Conservation (phyloP, 2,329 filamentous ascomycete species). For the Botrytis hyacinthi region DNA sequence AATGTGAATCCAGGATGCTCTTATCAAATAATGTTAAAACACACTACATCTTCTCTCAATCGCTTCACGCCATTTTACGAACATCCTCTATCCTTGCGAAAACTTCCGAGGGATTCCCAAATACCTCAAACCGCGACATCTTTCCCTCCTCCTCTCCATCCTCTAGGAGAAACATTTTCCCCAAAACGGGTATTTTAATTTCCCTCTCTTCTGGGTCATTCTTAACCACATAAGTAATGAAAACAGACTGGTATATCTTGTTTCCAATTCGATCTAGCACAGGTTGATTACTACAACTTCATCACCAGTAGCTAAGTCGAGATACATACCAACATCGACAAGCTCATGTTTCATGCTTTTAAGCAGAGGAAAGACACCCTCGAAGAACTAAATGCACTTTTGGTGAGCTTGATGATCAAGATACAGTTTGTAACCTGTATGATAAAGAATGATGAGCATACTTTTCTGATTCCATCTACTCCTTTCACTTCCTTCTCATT, state of each 20-base stretch:
- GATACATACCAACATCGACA: background rate
- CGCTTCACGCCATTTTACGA: background rate
- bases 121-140: conserved; percentile 3
- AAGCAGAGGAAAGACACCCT: background rate
- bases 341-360: background rate
- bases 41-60: background rate
- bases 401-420: background rate
- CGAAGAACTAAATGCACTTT: background rate
- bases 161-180: conserved; percentile 20
- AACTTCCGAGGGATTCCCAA: background rate
- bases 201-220: conserved; percentile 24
- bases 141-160: conserved; percentile 12
- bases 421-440: background rate
- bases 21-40: background rate
- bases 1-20: no score
- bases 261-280: conserved; percentile 16
- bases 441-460: background rate
- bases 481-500: background rate
- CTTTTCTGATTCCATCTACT: background rate
- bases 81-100: background rate
- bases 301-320: no score
- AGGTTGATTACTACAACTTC: background rate
- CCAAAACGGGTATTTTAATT: conserved; percentile 24
- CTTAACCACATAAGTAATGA: conserved; percentile 25
- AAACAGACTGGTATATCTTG: conserved; percentile 22